Conservation (phyloP, 768 basidiomycete genomes). For the Tricholoma bakamatsutake region DNA sequence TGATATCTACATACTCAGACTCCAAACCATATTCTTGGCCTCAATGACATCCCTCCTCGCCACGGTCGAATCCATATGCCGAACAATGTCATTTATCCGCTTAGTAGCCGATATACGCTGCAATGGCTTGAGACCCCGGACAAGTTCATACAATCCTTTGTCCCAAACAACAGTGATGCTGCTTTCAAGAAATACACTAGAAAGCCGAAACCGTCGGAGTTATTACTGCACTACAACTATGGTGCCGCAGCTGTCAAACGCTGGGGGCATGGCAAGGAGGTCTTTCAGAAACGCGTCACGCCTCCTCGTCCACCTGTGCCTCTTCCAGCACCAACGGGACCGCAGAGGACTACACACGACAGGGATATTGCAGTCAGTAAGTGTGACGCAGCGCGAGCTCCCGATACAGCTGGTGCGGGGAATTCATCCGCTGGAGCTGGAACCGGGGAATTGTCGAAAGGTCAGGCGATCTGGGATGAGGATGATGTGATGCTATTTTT, state of each 20-base stretch:
- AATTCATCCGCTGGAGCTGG: background rate
- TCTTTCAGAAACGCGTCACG: background rate
- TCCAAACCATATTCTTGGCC: too few relatives aligned
- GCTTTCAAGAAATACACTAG: background rate
- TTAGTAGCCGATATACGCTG: background rate
- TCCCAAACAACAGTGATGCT: background rate
- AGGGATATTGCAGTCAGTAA: background rate
- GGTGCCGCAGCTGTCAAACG: background rate
- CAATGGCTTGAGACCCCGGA: background rate
- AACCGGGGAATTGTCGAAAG: too few relatives aligned
- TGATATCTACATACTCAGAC: too few relatives aligned
- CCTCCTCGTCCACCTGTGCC: background rate
- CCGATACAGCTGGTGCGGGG: background rate
- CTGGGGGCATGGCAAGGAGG: background rate
- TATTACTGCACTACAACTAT: too few relatives aligned
- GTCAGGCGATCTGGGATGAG: too few relatives aligned
- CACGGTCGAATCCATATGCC: too few relatives aligned
- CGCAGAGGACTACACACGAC: background rate
- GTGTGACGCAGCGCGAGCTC: background rate
- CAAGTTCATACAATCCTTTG: background rate
- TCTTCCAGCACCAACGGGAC: background rate
- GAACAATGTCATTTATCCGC: too few relatives aligned
- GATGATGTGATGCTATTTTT: too few relatives aligned
- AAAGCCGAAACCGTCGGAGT: background rate
- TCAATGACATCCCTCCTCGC: too few relatives aligned